These are phyloP conservation scores for Oehlia diaphana DNA, from an alignment of 192 early-diverging fungal species.

Conservation along the genomic window DNA sequence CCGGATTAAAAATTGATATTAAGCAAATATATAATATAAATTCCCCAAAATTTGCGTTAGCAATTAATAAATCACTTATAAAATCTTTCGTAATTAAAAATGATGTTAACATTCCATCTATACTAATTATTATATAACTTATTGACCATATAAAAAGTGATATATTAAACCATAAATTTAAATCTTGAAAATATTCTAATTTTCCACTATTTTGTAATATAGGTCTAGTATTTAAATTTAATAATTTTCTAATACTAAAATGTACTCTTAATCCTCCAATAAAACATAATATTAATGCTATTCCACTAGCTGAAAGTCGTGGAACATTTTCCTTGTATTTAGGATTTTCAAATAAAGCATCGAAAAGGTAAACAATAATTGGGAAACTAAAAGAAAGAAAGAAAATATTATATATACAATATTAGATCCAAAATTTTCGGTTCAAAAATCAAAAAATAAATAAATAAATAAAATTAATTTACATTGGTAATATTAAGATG, in stretches of 20 bases:
- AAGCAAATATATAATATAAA: not conserved
- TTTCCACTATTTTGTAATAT: not conserved
- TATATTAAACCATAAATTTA: slow-evolving; percentile 3
- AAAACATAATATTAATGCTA: not conserved
- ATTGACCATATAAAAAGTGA: not conserved
- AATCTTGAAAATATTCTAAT: slow-evolving; percentile 19
- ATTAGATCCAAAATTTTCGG: too few relatives aligned
- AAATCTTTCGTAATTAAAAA: not conserved
- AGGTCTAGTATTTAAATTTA: not conserved
- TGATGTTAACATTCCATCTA: not conserved
- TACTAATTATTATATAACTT: not conserved
- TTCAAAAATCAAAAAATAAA: not conserved
- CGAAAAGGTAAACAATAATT: not conserved
- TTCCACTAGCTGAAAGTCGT: not conserved
- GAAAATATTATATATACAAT: not conserved
- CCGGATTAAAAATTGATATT: slow-evolving; percentile 1
- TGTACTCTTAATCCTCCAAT: not conserved
- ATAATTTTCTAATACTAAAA: not conserved
- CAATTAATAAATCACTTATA: not conserved
- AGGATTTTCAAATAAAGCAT: not conserved
- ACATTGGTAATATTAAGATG: not conserved
- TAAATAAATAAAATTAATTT: not conserved
- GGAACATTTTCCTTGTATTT: not conserved
- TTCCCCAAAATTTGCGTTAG: not conserved
- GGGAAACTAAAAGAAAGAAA: not conserved